phyloP scores from a whole-genome alignment of 768 basidiomycete genomes.

The Amanita exitialis region DNA sequence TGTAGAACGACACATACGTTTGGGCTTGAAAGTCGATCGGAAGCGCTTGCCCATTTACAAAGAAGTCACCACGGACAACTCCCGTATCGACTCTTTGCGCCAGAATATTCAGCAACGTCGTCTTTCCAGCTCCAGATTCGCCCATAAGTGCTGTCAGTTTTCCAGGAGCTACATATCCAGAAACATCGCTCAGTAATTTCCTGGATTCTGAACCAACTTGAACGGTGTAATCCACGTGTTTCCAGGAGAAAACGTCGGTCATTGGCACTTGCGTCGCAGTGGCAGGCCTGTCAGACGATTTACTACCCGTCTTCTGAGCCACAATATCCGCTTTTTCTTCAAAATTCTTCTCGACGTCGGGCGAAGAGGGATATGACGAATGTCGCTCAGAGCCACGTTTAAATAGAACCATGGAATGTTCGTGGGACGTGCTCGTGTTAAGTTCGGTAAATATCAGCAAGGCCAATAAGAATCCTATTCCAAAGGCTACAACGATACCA shows the following conservation, averaged over 20 bases:
- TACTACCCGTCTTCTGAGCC: conserved; percentile 6
- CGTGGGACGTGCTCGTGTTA: conserved; percentile 28
- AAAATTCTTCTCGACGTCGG: not conserved
- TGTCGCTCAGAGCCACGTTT: conserved; percentile 37
- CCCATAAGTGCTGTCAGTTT: conserved; percentile 76
- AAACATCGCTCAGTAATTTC: conserved; percentile 58
- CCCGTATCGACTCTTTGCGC: conserved; percentile 40
- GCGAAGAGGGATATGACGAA: conserved; percentile 12
- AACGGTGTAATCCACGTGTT: conserved; percentile 58
- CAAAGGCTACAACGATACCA: conserved; percentile 64
- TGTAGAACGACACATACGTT: conserved; percentile 20
- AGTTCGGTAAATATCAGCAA: conserved; percentile 54
- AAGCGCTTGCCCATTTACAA: conserved; percentile 43
- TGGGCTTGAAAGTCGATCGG: conserved; percentile 55
- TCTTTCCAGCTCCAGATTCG: conserved; percentile 44
- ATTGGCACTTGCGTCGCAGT: conserved; percentile 30
- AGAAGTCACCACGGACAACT: conserved; percentile 37
- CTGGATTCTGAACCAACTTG: conserved; percentile 35
- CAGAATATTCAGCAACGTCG: conserved; percentile 47
- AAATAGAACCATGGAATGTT: conserved; percentile 44
- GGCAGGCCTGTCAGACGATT: conserved; percentile 17
- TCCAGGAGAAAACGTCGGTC: conserved; percentile 75
- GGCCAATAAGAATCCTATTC: conserved; percentile 41
- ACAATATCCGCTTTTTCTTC: conserved; percentile 15
- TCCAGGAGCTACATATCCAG: conserved; percentile 78